A percentile compares a stretch with the other conserved stretches of the same genome.
These are phyloP conservation scores for Gracilaria vermiculophylla DNA, from an alignment of 23 red algal genomes.

Conservation along the genomic window DNA sequence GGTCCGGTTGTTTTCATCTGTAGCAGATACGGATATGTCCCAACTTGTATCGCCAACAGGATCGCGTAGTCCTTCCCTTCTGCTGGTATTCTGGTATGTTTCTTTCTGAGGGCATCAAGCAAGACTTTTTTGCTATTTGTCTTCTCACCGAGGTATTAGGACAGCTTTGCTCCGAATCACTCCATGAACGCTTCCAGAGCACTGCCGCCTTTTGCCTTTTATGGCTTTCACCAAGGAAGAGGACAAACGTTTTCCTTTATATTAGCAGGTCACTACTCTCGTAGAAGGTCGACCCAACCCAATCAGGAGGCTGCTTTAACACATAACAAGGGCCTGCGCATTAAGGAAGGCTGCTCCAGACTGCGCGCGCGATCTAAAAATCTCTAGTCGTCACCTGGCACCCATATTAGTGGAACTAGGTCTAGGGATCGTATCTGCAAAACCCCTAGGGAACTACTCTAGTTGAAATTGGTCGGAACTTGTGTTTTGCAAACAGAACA, in stretches of 20 bases:
- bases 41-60: neutral
- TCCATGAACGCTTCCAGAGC: neutral
- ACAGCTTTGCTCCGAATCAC: neutral
- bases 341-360: conserved; percentile 19
- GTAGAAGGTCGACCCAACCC: neutral
- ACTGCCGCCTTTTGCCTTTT: neutral
- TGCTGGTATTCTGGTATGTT: neutral
- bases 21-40: neutral
- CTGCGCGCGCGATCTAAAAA: neutral
- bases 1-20: neutral
- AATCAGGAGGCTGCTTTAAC: neutral
- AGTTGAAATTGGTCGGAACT: no score
- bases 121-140: neutral
- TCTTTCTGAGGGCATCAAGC: neutral
- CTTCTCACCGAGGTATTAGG: neutral
- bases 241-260: neutral
- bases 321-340: neutral
- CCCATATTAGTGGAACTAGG: neutral
- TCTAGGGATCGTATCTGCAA: neutral
- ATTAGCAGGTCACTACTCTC: neutral
- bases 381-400: neutral
- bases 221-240: neutral
- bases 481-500: no score
- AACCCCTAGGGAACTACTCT: no score
- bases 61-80: neutral